phyloP scores from a whole-genome alignment of 2,329 filamentous ascomycete genomes.

The Hortaea werneckii region DNA sequence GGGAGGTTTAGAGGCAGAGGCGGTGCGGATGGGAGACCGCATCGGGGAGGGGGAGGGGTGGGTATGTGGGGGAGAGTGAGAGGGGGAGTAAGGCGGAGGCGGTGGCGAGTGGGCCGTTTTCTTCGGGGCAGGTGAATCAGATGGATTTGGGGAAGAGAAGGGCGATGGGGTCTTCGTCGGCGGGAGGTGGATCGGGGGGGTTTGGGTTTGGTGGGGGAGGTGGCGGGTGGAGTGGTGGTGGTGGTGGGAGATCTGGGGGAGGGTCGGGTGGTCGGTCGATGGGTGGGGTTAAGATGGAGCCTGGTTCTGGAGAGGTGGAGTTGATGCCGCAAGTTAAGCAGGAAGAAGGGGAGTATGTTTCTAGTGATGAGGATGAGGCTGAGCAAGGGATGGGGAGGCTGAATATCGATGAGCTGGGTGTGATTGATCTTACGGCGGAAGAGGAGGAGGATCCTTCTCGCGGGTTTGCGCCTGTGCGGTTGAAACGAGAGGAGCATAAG shows the following conservation, averaged over 20 bases:
- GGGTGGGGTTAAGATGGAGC: constrained; percentile 25
- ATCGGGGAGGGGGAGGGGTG: constrained; percentile 30
- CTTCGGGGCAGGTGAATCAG: constrained; percentile 21
- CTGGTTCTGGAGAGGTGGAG: constrained; percentile 5
- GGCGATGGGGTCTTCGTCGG: constrained; percentile 3
- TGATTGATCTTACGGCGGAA: constrained; percentile 45
- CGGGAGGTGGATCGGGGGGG: constrained; percentile 4
- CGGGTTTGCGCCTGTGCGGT: constrained; percentile 43
- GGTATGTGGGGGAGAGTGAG: constrained; percentile 30
- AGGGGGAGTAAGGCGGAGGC: constrained; percentile 8
- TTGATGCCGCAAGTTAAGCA: constrained; percentile 15
- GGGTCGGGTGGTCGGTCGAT: constrained; percentile 5
- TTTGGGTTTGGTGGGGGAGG: constrained; percentile 12
- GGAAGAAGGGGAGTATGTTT: constrained; percentile 32
- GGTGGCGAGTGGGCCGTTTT: constrained; percentile 34
- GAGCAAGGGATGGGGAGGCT: constrained; percentile 38
- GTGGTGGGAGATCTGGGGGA: constrained; percentile 3
- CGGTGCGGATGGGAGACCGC: constrained; percentile 18
- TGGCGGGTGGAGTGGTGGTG: constrained; percentile 5
- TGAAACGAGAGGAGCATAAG: constrained; percentile 45
- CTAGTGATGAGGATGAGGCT: constrained; percentile 43
- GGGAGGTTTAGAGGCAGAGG: constrained; percentile 13
- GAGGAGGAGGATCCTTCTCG: constrained; percentile 14
- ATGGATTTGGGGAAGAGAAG: constrained; percentile 1
- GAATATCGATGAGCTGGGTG: constrained; percentile 48